Base-by-base conservation (phyloP, 2,329 filamentous ascomycete species). In the Aspergillus hiratsukae region DNA sequence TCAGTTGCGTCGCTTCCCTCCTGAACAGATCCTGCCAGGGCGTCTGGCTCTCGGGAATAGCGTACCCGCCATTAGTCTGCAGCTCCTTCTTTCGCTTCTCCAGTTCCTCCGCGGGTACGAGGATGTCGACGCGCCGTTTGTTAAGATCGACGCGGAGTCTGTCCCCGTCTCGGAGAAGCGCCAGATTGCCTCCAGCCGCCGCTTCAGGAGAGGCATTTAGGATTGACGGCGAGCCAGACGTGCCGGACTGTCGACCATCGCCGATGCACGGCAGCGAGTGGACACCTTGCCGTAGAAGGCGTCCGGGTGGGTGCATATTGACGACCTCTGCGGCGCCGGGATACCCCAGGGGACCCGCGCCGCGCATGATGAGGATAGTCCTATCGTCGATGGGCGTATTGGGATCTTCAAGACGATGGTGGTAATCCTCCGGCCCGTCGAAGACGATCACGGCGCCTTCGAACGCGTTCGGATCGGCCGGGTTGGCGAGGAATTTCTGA, bases 201-300 rank as follows among this genome's bases (percentile, higher is more conserved):
- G 81, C 81, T 65, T 83, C 81, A 7, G 81, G 81, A 48, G 76
- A 80, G 1, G 80, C 81, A 58, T 83, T 82, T n/a, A 83, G 67
- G 51, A 83, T 83, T 0, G 79, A 81, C 1, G 81, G 81, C 3
- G 78, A 81, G 0, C 78, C 80, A 3, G 80, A 83, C 2, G 81
- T 83, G 31, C 81, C 81, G 7, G 79, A 82, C 63, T 83, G 81
- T 49, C 81, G 70, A 1, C 81, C 81, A 61, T 83, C 81, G 6
- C 81, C 81, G 56, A 83, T 79, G 55, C 79, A 81, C 7, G 77
- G 76, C 49, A 83, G 66, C 48, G 78, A 71, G 59, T 73, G 64
- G 57, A 82, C 66, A 51, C 81, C 77, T 63, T 78, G 65, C 58
- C 73, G 74, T 46, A 81, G 61, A 4, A 81, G 70, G 52, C 73